Evolutionary conservation across 2,329 filamentous ascomycete genomes (phyloP), one percentile per base, ranked within the genome.

Genomic region (Penicillium concentricum): DNA sequence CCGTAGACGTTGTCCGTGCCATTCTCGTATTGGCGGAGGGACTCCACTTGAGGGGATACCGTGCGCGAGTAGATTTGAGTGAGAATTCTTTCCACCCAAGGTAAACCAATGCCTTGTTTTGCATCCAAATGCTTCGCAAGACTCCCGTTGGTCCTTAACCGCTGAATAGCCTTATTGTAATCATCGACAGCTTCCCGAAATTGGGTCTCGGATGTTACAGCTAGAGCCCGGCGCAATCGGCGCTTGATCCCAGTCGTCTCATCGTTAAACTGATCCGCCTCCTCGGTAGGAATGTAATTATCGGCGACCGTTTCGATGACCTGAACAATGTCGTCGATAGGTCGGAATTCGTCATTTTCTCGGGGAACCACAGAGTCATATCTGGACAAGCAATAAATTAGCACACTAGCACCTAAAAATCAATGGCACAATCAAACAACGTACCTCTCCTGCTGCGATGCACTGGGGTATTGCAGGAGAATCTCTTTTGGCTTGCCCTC

Each of bases 1-100:
- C 94, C 94, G 70, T 99, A 99, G 38, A 96, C 90, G 66, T 96
- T 93, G 74, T 96, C 91, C 63, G 90, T 91, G 65, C 92, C 93
- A 70, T 92, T 91, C 69, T 94, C 86, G 72, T 97, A 97, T 66
- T 90, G 87, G 57, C 87, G 86, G 13, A 97, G 84, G 10, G 88
- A 84, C 61, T 96, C 90, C 24, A 96, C 91, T 59, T 89, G 86
- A 6, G 91, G 92, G 2, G 92, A 94, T 8, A 99, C 94, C 5
- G 91, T 96, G 49, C 94, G 90, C 67, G 92, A 87, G 76, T 97
- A 97, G 22, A 91, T 89, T 72, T 99, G 92, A 53, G 84, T 87
- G 41, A 96, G 83, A 66, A 97, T 93, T 63, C 91, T 87, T 63
- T 89, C 86, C 45, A 92, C 87, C 47, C 92, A 84, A 43, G 85